A percentile compares a stretch with the other conserved stretches of the same genome.
Evolutionary conservation across 164 flowering plant species (phyloP).

Genomic region (Annona cherimola): DNA sequence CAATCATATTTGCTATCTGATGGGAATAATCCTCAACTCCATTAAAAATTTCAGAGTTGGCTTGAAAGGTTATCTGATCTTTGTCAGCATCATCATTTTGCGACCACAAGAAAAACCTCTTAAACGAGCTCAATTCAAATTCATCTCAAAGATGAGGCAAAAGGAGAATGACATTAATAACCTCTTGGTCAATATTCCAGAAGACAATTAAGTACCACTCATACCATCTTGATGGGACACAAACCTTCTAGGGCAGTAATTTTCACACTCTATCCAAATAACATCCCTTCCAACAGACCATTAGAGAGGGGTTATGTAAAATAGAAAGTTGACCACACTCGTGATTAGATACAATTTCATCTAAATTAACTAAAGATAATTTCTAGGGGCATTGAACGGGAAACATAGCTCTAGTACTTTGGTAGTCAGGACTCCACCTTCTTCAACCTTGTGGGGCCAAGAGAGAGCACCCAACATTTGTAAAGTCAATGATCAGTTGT

Average conservation of each 20-base stretch:
- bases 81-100: conserved; percentile 99
- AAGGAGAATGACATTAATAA: conserved; percentile 12
- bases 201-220: conserved; percentile 65
- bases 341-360: conserved; percentile 46
- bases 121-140: not conserved
- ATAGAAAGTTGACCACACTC: conserved; percentile 41
- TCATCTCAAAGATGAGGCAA: not conserved
- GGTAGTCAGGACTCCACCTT: conserved; percentile 59
- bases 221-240: conserved; percentile 9
- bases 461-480: conserved; percentile 82
- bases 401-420: conserved; percentile 69
- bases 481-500: conserved; percentile 70
- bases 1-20: conserved; percentile 99
- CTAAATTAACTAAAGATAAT: conserved; percentile 39
- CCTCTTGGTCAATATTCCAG: conserved; percentile 98
- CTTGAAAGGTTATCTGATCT: conserved; percentile 88
- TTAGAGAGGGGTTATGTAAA: conserved; percentile 76
- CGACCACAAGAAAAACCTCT: conserved; percentile 8
- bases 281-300: conserved; percentile 98
- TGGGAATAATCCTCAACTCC: conserved; percentile 95
- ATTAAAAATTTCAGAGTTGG: conserved; percentile 70
- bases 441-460: conserved; percentile 52
- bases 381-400: conserved; percentile 76
- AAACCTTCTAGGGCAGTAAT: conserved; percentile 48
- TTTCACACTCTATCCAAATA: conserved; percentile 81